Base-by-base conservation (phyloP, 1,284 basidiomycete genomes). In the Cerrena zonata region DNA sequence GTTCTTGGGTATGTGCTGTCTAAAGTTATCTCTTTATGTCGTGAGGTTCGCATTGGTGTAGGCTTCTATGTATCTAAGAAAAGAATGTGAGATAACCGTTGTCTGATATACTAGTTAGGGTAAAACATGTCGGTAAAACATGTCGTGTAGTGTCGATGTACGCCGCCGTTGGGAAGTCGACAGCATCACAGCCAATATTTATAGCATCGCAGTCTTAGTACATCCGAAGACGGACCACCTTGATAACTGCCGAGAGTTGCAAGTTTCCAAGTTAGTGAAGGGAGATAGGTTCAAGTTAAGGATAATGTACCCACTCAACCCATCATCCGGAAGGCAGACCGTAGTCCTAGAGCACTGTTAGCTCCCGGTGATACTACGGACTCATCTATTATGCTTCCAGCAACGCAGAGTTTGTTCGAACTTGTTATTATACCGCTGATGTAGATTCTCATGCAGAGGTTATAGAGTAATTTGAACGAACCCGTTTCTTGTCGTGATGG, bases 171-270 rank as follows among this genome's bases (percentile, higher is more conserved):
- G 91, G 92, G 65, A 82, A 86, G 47, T 82, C 79, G 22, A 72
- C 67, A 5, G 91, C 91, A 60, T 92, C 86, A 62, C 92, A 95
- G 2, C 91, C 89, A 25, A 91, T 73, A 63, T 88, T 90, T 49
- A 84, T 78, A 10, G 74, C 65, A 48, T 80, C 70, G 53, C 79
- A 75, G 12, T 81, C 76, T 60, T 90, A 89, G 63, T 91, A 92
- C 1, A 94, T 84, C 5, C 91, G 79, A 38, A 94, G 79, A 69
- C 83, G 94, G 64, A 94, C 91, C 47, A 94, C 72, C 27, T 72
- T 71, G 86, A 93, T 86, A 5, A 70, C 74, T 2, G 72, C 66
- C 0, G 90, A 90, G 69, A 89, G 91, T 4, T 64, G 66, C 27
- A 92, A 71, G 46, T 86, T 69, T 2, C 75, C 67, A 41, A 86